Base-by-base conservation (phyloP, 2,329 filamentous ascomycete genomes). In the Fusarium denticulatum region DNA sequence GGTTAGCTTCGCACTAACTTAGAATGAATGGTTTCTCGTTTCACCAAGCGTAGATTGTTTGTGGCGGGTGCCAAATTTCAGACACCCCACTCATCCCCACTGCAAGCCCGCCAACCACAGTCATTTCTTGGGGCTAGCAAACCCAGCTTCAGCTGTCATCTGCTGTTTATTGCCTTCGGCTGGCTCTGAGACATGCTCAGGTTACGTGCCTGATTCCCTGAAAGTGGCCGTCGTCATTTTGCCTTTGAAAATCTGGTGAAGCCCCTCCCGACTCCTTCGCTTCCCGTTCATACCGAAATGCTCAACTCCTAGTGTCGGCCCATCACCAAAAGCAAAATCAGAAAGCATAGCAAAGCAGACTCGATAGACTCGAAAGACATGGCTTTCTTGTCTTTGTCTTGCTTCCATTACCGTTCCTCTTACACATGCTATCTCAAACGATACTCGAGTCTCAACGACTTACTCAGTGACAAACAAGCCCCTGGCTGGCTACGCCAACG, bases 161-260 rank as follows among this genome's bases (percentile, higher is more conserved):
- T 42, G 52, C 26, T 50, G 55, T 32, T 64, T 62, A 61, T 46
- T 60, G 40, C 52, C 67, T 59, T 47, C 39, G 28, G 40, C 43
- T 71, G 58, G n/a, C 43, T 37, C 57, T 57, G 60, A 55, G 55
- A 60, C 60, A 63, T 68, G 55, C 59, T 61, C 64, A 67, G 69
- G 64, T 61, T 74, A 45, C 71, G 65, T 76, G 75, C 75, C 75
- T 73, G 52, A 37, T 57, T 61, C 37, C 30, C 49, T 56, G 64
- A 45, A 50, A 50, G 63, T 73, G 58, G 64, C 47, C 55, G 74
- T 74, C 67, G 74, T 76, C 72, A 75, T 70, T 73, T 70, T 72
- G 63, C 76, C 72, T 77, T 78, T 77, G 75, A 78, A 77, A 78
- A 77, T 77, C 69, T 76, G 72, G 75, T 77, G 65, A 77, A 77